Evolutionary conservation across 352 stramenopile genomes (phyloP), one percentile per base, ranked within the genome.

Genomic region (Globisporangium yorkense): DNA sequence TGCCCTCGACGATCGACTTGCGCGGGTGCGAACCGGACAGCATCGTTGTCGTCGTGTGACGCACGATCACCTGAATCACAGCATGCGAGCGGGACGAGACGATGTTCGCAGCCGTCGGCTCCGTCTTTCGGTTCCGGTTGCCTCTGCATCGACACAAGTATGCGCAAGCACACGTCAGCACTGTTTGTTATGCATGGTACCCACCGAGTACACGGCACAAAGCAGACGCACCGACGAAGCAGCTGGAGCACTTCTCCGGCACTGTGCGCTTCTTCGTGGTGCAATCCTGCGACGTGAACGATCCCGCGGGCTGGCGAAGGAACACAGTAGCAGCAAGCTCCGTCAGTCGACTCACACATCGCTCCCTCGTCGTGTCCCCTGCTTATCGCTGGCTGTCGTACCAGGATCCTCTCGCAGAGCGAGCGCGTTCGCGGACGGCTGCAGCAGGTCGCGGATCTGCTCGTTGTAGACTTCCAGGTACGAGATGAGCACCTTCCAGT

Each of bases 381-480:
- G 24, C 24, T 27, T 27, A 27, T 27, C 24, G 24, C 24, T 27
- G 24, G 24, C 24, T 2, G 24, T 27, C 40, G 43, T 60, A 80
- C 74, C 68, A 70, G 69, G 65, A 56, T 85, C 71, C 49, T 85
- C 75, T 6, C 75, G 75, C n/a, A 85, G 57, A 18, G 70, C 65
- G 7, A 83, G 60, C 21, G 65, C 48, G 9, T 21, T 53, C 31
- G 43, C 12, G 10, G 63, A 67, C 35, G 62, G 84, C 61, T 93
- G 84, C 39, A 97, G 67, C 43, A 97, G 70, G 66, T 97, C 91
- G 35, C 85, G 74, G 48, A 97, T 96, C 20, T 90, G 72, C 62
- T 97, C 90, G 60, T 97, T 97, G 68, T 97, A 97, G 21, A 97
- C 92, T 65, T 97, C 91, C 3, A 97, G 61, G 48, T 96, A 97